A percentile compares a stretch with the other conserved stretches of the same genome.
Evolutionary conservation across 257 asterid genomes (phyloP).

Genomic region (Gardenia jasminoides): DNA sequence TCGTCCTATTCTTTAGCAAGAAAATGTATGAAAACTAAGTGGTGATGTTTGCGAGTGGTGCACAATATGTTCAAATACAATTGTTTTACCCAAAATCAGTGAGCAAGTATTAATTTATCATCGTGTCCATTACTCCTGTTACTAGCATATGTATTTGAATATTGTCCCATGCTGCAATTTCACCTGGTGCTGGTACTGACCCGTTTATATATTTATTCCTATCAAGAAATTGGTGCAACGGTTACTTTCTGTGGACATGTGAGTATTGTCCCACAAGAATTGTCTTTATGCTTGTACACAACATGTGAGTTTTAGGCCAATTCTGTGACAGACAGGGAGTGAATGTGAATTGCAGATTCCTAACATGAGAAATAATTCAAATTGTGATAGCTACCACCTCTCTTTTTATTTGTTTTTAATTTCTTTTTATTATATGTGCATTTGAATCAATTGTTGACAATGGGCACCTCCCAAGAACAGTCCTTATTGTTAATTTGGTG

Average conservation of each 20-base stretch:
- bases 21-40: too few relatives aligned
- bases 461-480: background rate
- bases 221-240: slow-evolving; percentile 16
- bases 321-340: slow-evolving; percentile 4
- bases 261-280: slow-evolving; percentile 49
- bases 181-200: slow-evolving; percentile 2
- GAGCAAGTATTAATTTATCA: background rate
- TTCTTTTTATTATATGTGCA: background rate
- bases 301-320: slow-evolving; percentile 43
- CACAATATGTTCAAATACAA: background rate
- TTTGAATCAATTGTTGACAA: background rate
- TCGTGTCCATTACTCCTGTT: background rate
- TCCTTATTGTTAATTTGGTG: background rate
- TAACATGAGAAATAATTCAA: background rate
- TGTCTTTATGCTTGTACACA: slow-evolving; percentile 52
- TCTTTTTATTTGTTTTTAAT: background rate
- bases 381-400: background rate
- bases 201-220: slow-evolving; percentile 5
- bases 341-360: background rate
- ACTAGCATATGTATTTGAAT: background rate
- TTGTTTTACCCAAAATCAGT: background rate
- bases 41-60: background rate
- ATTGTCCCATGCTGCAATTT: background rate
- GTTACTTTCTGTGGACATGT: slow-evolving; percentile 47
- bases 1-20: too few relatives aligned